Evolutionary conservation across 805 yeast species (phyloP), one percentile per base, ranked within the genome.

Genomic region (Ogataea polymorpha): DNA sequence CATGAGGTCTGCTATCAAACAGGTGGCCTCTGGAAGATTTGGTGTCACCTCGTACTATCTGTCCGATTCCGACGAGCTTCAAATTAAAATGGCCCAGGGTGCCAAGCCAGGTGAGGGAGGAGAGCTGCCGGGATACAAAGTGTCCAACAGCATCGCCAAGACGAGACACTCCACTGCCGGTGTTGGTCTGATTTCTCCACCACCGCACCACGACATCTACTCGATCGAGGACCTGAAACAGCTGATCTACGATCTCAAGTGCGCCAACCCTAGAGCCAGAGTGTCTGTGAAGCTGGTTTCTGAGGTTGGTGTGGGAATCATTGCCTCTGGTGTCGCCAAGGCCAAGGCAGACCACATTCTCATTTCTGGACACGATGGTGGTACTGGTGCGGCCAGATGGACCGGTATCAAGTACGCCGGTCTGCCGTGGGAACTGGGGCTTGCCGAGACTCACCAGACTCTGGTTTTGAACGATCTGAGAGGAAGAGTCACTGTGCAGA

Each of bases 91-190:
- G 90, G 98, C 98, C 8, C 99, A 91, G 70, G 98, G 99, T 70
- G 99, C 99, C 41, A 91, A 91, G 69, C 98, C 98, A 9, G 99
- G 98, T 71, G 98, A 93, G 73, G 99, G 99, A 75, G 99, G 99
- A 75, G 98, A 93, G 67, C 74, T 89, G 53, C 96, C 96, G 26
- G 96, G 96, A 45, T 85, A 86, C 70, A 91, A 91, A 68, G 99
- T 91, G 35, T 77, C 91, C 20, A 79, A 74, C 44, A 77, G 78
- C 35, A 91, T 91, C 69, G 99, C 96, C 35, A 87, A 85, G 67
- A 90, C 97, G 7, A 80, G 99, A 68, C 96, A 90, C 66, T 89
- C 97, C 1, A 91, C 98, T 23, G 87, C 95, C 23, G 95, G 96
- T 58, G 98, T 91, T 44, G 98, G 98, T 56, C 75, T 91, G 59